Evolutionary conservation across 192 early-diverging fungal species (phyloP).

Genomic region (Geranomyces variabilis): DNA sequence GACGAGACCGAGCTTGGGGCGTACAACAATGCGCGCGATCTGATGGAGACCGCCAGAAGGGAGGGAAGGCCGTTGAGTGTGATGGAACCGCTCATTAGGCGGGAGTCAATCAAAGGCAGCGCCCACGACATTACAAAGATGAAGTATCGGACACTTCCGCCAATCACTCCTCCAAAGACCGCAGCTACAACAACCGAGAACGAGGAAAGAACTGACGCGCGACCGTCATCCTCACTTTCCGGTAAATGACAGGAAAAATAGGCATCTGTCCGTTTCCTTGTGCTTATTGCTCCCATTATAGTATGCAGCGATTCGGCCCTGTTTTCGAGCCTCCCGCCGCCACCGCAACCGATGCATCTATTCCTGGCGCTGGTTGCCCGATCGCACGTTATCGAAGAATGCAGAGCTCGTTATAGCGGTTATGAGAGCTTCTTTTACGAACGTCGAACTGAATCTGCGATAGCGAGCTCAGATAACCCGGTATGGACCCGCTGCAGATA

Average conservation of each 20-base stretch:
- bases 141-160: conserved; percentile 43
- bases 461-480: background rate
- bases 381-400: conserved; percentile 37
- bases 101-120: conserved; percentile 17
- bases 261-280: background rate
- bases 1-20: conserved; percentile 51
- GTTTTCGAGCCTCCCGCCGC: conserved; percentile 16
- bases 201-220: background rate
- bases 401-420: conserved; percentile 25
- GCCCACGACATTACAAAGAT: conserved; percentile 32
- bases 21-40: conserved; percentile 34
- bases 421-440: conserved; percentile 41
- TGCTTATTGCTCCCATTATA: conserved; percentile 12
- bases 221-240: conserved; percentile 21
- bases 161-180: conserved; percentile 34
- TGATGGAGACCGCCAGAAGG: conserved; percentile 35
- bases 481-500: too few species aligned
- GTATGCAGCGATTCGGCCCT: conserved; percentile 13
- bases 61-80: conserved; percentile 38
- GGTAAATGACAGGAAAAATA: background rate
- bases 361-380: conserved; percentile 38
- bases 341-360: conserved; percentile 37
- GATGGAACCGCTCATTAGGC: conserved; percentile 10
- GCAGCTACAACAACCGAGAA: background rate
- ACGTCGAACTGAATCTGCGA: background rate